Evolutionary conservation across 2,329 filamentous ascomycete genomes (phyloP).

Genomic region (Pseudopithomyces maydicus): DNA sequence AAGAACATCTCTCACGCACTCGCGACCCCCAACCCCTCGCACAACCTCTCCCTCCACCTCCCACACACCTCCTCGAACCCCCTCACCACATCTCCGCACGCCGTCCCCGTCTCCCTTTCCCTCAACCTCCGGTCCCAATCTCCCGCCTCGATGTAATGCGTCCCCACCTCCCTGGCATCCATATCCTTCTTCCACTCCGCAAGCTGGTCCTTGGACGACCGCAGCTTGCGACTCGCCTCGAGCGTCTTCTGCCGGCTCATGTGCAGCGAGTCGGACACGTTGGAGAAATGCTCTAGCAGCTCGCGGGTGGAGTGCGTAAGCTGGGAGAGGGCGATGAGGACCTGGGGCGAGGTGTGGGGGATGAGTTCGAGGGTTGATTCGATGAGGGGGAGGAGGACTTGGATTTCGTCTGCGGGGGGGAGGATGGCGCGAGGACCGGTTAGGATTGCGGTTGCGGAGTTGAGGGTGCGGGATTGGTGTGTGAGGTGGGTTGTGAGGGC

Average conservation of each 20-base stretch:
- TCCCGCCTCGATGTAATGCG: conserved; percentile 78
- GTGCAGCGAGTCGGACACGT: conserved; percentile 88
- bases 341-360: conserved; percentile 67
- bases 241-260: conserved; percentile 90
- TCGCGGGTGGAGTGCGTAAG: conserved; percentile 70
- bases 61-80: conserved; percentile 93
- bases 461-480: conserved; percentile 76
- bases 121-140: conserved; percentile 81
- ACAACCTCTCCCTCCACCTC: conserved; percentile 76
- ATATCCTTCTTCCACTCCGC: conserved; percentile 83
- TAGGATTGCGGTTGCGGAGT: conserved; percentile 73
- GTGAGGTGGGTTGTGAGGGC: conserved; percentile 75
- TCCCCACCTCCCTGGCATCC: conserved; percentile 80
- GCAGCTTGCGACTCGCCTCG: conserved; percentile 77
- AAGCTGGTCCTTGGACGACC: conserved; percentile 82
- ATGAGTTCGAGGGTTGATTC: conserved; percentile 68
- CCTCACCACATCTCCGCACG: conserved; percentile 85
- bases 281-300: conserved; percentile 79
- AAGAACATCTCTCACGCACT: conserved; percentile 43
- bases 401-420: conserved; percentile 68
- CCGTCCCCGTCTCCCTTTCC: conserved; percentile 78
- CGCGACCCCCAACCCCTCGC: conserved; percentile 50
- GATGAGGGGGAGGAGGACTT: conserved; percentile 71
- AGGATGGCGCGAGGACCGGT: conserved; percentile 70
- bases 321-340: conserved; percentile 69